Evolutionary conservation across 1,139 yeast genomes (phyloP).

Genomic region (Diutina scorzettiae): DNA sequence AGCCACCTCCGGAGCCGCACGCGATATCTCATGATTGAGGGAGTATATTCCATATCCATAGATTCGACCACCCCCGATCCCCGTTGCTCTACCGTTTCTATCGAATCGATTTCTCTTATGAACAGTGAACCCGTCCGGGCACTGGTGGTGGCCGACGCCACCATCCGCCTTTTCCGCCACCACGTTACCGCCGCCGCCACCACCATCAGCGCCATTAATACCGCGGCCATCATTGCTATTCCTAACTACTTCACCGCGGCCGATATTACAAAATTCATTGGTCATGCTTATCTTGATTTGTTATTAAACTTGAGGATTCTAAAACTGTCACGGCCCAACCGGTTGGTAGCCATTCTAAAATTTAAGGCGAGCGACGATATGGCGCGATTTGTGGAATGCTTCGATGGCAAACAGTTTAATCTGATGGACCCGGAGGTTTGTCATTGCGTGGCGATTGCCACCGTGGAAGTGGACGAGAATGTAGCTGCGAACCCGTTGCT

Average conservation of each 20-base stretch:
- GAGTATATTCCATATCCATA: not conserved
- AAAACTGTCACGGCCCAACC: conserved; percentile 51
- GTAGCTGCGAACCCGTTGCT: conserved; percentile 11
- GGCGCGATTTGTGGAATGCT: conserved; percentile 48
- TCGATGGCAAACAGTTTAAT: conserved; percentile 67
- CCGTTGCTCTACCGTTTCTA: not conserved
- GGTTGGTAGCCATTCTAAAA: conserved; percentile 70
- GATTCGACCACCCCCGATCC: not conserved
- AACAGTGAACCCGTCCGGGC: not conserved
- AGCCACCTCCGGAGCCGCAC: too few relatives aligned
- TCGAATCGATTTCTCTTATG: not conserved
- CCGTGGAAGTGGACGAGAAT: conserved; percentile 20
- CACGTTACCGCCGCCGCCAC: not conserved
- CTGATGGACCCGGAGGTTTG: conserved; percentile 86
- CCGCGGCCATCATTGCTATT: conserved; percentile 70
- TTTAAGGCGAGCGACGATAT: conserved; percentile 49
- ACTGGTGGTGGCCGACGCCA: conserved; percentile 1
- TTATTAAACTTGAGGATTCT: conserved; percentile 68
- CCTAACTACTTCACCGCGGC: conserved; percentile 85
- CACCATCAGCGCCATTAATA: not conserved
- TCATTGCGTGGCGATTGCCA: conserved; percentile 58
- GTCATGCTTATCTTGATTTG: conserved; percentile 41
- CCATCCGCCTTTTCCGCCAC: conserved; percentile 1
- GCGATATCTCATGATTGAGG: too few relatives aligned
- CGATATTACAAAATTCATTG: conserved; percentile 71